These are phyloP conservation scores for Arthrocladium fulminans DNA, from an alignment of 2,329 filamentous ascomycete species.

Conservation along the genomic window DNA sequence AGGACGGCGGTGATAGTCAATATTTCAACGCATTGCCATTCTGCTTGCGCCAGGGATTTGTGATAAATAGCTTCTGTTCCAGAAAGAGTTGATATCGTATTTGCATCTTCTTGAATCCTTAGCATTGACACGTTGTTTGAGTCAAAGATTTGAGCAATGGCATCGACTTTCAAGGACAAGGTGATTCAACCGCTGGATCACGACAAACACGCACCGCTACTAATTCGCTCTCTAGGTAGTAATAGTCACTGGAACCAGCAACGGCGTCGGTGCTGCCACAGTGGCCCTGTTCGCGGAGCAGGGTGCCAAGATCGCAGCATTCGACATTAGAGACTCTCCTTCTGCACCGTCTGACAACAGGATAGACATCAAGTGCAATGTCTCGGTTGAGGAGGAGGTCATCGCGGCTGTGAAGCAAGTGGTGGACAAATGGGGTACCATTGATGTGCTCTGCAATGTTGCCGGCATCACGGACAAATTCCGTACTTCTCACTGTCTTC, in stretches of 20 bases:
- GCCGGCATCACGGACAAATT: slow-evolving; percentile 36
- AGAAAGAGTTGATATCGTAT: background rate
- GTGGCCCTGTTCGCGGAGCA: slow-evolving; percentile 8
- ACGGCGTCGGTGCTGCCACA: slow-evolving; percentile 29
- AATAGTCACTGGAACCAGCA: slow-evolving; percentile 36
- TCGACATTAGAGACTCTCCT: slow-evolving; percentile 1
- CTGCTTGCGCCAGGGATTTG: too few relatives aligned
- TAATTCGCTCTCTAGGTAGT: slow-evolving; percentile 22
- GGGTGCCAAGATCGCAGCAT: slow-evolving; percentile 12
- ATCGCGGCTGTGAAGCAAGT: slow-evolving; percentile 8
- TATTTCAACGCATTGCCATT: too few relatives aligned
- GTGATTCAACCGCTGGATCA: background rate
- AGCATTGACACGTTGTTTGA: background rate
- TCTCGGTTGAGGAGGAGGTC: slow-evolving; percentile 9
- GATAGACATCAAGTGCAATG: slow-evolving; percentile 4
- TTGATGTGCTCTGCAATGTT: slow-evolving; percentile 40
- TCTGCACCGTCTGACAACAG: background rate
- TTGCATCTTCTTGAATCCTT: background rate
- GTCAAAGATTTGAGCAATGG: background rate
- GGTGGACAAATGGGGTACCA: slow-evolving; percentile 4
- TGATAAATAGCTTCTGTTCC: background rate
- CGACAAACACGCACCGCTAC: background rate
- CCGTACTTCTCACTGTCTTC: background rate
- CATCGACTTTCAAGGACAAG: slow-evolving; percentile 1
- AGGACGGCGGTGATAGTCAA: too few relatives aligned